Evolutionary conservation across 306 rosid species (phyloP).

Genomic region (Quercus mongolica): DNA sequence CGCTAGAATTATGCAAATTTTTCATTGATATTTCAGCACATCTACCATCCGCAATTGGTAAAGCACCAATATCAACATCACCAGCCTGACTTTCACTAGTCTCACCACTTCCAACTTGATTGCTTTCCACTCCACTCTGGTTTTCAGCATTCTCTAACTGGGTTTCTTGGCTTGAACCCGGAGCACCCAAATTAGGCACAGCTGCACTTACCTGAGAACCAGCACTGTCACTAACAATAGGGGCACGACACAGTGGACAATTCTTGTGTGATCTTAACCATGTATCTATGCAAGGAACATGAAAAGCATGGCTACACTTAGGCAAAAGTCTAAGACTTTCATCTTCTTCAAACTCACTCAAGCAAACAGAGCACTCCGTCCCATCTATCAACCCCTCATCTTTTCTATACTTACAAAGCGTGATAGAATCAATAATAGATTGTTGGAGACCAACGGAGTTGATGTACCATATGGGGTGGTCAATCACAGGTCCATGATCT

Average conservation of each 20-base stretch:
- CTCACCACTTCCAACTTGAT: conserved; percentile 22
- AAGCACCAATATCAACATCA: conserved; percentile 14
- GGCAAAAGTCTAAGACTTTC: conserved; percentile 68
- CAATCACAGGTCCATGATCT: conserved; percentile 23
- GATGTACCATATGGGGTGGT: conserved; percentile 63
- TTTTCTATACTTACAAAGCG: conserved; percentile 45
- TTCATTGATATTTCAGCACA: conserved; percentile 13
- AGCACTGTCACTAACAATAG: conserved; percentile 29
- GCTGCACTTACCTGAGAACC: background rate
- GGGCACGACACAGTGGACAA: conserved; percentile 53
- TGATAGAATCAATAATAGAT: conserved; percentile 62
- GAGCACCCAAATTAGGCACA: conserved; percentile 18
- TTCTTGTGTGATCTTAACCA: conserved; percentile 49
- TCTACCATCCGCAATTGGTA: conserved; percentile 2
- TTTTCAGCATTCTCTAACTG: conserved; percentile 21
- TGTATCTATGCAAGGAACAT: conserved; percentile 40
- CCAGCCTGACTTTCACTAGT: conserved; percentile 12
- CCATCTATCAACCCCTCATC: conserved; percentile 61
- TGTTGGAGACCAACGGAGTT: conserved; percentile 59
- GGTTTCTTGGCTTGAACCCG: conserved; percentile 13
- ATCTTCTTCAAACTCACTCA: conserved; percentile 62
- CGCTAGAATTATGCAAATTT: conserved; percentile 14
- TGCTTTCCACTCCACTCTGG: conserved; percentile 1
- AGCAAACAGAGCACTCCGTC: conserved; percentile 75
- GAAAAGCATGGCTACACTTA: conserved; percentile 69